Conservation (phyloP, 2,329 filamentous ascomycete species). For the Ascochyta fabae region DNA sequence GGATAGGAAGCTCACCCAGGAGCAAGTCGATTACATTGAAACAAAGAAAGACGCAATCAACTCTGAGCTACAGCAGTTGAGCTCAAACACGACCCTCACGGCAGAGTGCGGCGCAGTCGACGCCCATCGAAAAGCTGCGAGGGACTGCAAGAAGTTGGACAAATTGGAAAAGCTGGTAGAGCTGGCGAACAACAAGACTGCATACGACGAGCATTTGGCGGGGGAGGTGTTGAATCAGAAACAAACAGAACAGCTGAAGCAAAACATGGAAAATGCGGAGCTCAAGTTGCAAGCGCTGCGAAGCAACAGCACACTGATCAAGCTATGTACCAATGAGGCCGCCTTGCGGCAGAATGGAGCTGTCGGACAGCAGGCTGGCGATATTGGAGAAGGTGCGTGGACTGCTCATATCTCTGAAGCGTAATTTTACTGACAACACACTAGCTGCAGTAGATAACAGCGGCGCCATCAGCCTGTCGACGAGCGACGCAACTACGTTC, state of each 20-base stretch:
- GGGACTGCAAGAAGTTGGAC: slow-evolving; percentile 30
- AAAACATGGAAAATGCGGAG: slow-evolving; percentile 34
- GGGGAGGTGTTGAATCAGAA: slow-evolving; percentile 30
- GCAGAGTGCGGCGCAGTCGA: slow-evolving; percentile 30
- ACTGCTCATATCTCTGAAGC: neutral
- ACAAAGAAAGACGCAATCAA: slow-evolving; percentile 28
- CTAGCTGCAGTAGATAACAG: slow-evolving; percentile 18
- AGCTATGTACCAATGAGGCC: slow-evolving; percentile 20
- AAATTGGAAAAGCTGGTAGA: slow-evolving; percentile 26
- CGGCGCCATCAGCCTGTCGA: slow-evolving; percentile 18
- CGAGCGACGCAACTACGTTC: neutral
- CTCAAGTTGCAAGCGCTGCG: slow-evolving; percentile 32
- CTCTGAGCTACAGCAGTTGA: slow-evolving; percentile 29
- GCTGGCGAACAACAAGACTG: slow-evolving; percentile 33
- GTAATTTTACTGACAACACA: slow-evolving; percentile 1
- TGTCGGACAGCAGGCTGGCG: slow-evolving; percentile 8
- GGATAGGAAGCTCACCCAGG: slow-evolving; percentile 29
- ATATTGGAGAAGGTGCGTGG: slow-evolving; percentile 12
- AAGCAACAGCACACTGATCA: slow-evolving; percentile 35
- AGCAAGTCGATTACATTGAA: slow-evolving; percentile 30
- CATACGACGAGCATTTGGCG: slow-evolving; percentile 19
- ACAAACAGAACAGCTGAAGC: slow-evolving; percentile 28
- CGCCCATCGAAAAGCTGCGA: slow-evolving; percentile 28
- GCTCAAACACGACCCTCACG: slow-evolving; percentile 33
- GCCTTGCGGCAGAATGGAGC: slow-evolving; percentile 7